Evolutionary conservation across 2,329 filamentous ascomycete species (phyloP), one percentile per base, ranked within the genome.

Genomic region (Xylariaceae sp.): DNA sequence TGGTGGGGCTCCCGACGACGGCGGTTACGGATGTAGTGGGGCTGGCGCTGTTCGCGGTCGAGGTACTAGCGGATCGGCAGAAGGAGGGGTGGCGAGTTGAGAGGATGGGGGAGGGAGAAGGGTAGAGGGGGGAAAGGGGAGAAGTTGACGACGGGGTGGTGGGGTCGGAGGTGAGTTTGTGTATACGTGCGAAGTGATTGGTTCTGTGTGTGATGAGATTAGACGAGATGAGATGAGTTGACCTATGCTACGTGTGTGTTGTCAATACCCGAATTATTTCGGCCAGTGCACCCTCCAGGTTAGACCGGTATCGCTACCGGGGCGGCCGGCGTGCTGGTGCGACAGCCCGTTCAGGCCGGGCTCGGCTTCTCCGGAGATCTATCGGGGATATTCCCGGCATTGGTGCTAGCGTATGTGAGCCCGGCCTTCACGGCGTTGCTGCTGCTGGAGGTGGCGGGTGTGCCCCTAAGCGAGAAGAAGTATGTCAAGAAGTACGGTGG

Each of bases 211-310:
- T 26, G 23, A 26, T 26, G 23, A 4, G 9, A 26, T 26, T 26
- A 4, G 40, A 20, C 12, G 40, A 14, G 42, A 7, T 9, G 20
- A 44, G 16, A 40, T 56, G 12, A 59, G 18, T 16, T 19, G 2
- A 2, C 21, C n/a, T 12, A 42, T 3, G 44, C 23, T 75, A 78
- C 46, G 74, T 6, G 20, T 2, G 7, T 19, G n/a, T 32, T 85
- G 57, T 85, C 88, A 66, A 59, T 67, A 57, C 71, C 87, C 87
- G 0, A 88, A 90, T 66, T 90, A 90, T 74, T 88, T 90, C 68
- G 88, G 87, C n/a, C 87, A 90, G 70, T 80, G 78, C 23, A 87
- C 84, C 10, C 74, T 90, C 29, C n/a, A n/a, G n/a, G n/a, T n/a
- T 90, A 87, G 88, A 85, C 82, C 0, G 87, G 88, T 1, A 81